Evolutionary conservation across 352 stramenopile genomes (phyloP).

Genomic region (Thalassiosira exigua): DNA sequence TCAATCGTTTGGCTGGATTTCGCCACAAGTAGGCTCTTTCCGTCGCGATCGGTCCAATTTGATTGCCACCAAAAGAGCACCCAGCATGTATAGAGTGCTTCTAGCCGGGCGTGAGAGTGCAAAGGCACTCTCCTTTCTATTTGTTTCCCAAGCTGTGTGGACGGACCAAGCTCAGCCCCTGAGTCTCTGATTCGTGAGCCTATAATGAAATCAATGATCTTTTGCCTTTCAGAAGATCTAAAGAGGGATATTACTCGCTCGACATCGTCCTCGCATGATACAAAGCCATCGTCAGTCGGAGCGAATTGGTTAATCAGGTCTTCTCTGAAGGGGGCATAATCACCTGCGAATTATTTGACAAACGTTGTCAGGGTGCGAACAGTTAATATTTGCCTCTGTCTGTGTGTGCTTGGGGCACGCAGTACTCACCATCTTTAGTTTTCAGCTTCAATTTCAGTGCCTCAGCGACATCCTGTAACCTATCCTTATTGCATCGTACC

Average conservation of each 20-base stretch:
- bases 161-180: conserved; percentile 77
- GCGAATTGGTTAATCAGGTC: conserved; percentile 70
- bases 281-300: conserved; percentile 63
- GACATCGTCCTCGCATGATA: conserved; percentile 59
- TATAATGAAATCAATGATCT: conserved; percentile 86
- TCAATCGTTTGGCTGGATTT: conserved; percentile 4
- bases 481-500: conserved; percentile 79
- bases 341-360: conserved; percentile 23
- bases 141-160: conserved; percentile 76
- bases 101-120: conserved; percentile 80
- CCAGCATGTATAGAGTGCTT: conserved; percentile 76
- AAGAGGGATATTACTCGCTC: conserved; percentile 71
- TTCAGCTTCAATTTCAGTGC: conserved; percentile 83
- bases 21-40: conserved; percentile 34
- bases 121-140: conserved; percentile 78
- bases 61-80: conserved; percentile 74
- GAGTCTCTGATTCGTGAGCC: conserved; percentile 82
- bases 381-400: too few species aligned
- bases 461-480: conserved; percentile 84
- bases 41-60: conserved; percentile 70
- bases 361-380: too few species aligned
- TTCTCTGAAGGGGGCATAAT: conserved; percentile 79
- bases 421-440: conserved; percentile 74
- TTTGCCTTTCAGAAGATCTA: conserved; percentile 78
- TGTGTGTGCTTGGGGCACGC: too few species aligned